Conservation (phyloP, 1,284 basidiomycete species). For the Ceratobasidium sp. region DNA sequence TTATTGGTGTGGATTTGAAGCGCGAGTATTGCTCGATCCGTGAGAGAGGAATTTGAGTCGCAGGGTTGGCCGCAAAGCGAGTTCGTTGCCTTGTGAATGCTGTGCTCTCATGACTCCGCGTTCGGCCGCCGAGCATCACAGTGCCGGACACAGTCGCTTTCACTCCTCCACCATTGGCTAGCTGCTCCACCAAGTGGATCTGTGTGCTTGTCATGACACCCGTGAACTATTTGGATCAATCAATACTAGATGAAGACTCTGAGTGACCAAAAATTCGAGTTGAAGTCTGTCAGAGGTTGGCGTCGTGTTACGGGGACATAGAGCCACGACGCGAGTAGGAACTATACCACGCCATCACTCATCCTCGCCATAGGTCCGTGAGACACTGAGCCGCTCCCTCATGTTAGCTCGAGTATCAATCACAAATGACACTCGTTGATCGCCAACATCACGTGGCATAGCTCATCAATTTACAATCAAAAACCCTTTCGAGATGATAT, state of each 20-base stretch:
- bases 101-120: neutral
- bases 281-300: neutral
- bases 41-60: conserved; percentile 23
- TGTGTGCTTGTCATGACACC: neutral
- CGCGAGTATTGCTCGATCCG: conserved; percentile 37
- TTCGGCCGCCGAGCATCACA: conserved; percentile 26
- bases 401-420: neutral
- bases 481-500: too few species aligned
- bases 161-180: conserved; percentile 2
- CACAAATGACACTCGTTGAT: neutral
- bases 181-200: neutral
- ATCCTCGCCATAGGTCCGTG: conserved; percentile 31
- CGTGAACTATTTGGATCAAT: too few species aligned
- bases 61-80: conserved; percentile 33
- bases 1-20: conserved; percentile 22
- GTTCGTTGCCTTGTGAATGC: conserved; percentile 23
- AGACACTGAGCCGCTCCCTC: conserved; percentile 21
- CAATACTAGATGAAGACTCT: too few species aligned
- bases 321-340: neutral
- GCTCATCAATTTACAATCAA: too few species aligned
- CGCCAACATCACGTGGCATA: conserved; percentile 17
- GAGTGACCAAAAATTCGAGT: neutral
- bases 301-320: conserved; percentile 12
- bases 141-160: conserved; percentile 2
- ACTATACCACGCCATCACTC: neutral